Evolutionary conservation across 306 rosid genomes (phyloP).

Genomic region (Datisca glomerata): DNA sequence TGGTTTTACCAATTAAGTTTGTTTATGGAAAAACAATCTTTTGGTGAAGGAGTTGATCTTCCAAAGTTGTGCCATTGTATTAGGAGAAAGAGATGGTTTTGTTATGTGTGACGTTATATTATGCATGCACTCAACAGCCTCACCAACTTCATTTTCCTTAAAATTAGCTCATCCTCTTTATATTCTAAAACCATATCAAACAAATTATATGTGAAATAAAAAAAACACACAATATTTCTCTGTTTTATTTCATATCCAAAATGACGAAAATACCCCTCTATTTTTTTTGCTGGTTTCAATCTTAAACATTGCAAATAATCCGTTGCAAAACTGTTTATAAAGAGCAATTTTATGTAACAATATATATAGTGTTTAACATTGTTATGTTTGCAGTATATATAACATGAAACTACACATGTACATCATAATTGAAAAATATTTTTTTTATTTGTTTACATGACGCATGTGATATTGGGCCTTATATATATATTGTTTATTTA

Average conservation of each 20-base stretch:
- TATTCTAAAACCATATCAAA: conserved; percentile 7
- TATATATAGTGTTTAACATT: too few relatives aligned
- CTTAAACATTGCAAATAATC: too few relatives aligned
- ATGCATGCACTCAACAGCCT: conserved; percentile 25
- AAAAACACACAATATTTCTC: not conserved
- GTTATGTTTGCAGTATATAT: too few relatives aligned
- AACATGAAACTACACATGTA: too few relatives aligned
- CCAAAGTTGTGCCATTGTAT: conserved; percentile 15
- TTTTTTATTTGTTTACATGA: too few relatives aligned
- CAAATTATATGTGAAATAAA: too few relatives aligned
- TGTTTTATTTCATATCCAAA: not conserved
- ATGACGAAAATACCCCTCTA: not conserved
- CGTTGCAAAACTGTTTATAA: too few relatives aligned
- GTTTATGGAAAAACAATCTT: conserved; percentile 25
- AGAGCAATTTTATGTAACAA: too few relatives aligned
- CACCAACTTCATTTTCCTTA: conserved; percentile 43
- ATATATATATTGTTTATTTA: too few relatives aligned
- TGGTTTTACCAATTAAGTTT: too few relatives aligned
- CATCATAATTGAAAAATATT: too few relatives aligned
- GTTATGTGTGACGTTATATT: conserved; percentile 31
- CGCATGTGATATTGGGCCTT: too few relatives aligned
- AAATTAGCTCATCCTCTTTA: conserved; percentile 38
- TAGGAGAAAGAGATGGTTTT: conserved; percentile 27
- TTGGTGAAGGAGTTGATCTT: conserved; percentile 22
- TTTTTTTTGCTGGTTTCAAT: not conserved